These are phyloP conservation scores for Myrica gale DNA, from an alignment of 306 rosid species.

Conservation along the genomic window DNA sequence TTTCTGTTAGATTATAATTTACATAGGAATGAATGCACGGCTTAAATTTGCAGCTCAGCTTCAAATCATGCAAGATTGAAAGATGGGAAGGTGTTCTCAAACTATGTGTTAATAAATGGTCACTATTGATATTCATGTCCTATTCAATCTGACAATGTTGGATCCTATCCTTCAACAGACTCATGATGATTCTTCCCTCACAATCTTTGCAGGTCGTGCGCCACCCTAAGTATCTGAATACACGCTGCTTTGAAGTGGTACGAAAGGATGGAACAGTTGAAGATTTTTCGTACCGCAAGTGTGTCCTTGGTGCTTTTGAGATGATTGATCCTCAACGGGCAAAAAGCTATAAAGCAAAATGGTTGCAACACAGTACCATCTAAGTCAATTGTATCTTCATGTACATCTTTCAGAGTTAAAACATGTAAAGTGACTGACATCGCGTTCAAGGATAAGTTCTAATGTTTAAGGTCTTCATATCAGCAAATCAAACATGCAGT, in stretches of 20 bases:
- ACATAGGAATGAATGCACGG: background rate
- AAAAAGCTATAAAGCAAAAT: slow-evolving; percentile 41
- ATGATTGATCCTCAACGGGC: slow-evolving; percentile 58
- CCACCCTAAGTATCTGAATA: slow-evolving; percentile 47
- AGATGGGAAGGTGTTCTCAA: background rate
- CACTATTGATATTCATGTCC: background rate
- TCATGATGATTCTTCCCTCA: slow-evolving; percentile 11
- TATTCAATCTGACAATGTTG: background rate
- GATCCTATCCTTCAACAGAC: background rate
- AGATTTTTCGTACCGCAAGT: slow-evolving; percentile 86
- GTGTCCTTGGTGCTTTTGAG: slow-evolving; percentile 65
- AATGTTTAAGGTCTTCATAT: slow-evolving; percentile 10
- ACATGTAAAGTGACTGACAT: slow-evolving; percentile 28
- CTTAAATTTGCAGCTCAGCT: background rate
- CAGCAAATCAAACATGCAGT: slow-evolving; percentile 12
- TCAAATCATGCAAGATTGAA: background rate
- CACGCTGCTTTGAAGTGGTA: slow-evolving; percentile 69
- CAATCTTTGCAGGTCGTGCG: slow-evolving; percentile 51
- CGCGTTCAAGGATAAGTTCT: slow-evolving; percentile 8
- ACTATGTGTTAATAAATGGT: background rate
- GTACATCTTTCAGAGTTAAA: slow-evolving; percentile 23
- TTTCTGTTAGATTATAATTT: background rate
- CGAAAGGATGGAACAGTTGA: slow-evolving; percentile 65
- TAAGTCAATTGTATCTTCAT: slow-evolving; percentile 17
- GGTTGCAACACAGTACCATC: slow-evolving; percentile 27